Evolutionary conservation across 208 protist species (phyloP).

Genomic region (Leishmania braziliensis): DNA sequence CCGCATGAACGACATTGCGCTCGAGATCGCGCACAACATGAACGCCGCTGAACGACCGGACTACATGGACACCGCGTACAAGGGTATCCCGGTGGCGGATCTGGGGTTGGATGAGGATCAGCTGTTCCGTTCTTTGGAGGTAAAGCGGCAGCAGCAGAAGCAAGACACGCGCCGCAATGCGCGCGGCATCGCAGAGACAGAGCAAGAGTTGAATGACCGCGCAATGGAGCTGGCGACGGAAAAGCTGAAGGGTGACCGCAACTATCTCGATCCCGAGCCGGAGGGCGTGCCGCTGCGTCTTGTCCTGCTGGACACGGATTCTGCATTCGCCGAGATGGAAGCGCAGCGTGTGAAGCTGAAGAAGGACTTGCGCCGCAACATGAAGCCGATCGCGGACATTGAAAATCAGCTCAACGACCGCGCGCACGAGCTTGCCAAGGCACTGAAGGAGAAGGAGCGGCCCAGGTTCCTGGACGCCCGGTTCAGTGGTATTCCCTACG

Average conservation of each 20-base stretch:
- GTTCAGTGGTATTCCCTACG: conserved; percentile 55
- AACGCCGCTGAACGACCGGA: conserved; percentile 69
- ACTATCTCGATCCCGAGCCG: conserved; percentile 64
- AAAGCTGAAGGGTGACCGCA: conserved; percentile 52
- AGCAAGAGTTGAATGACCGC: conserved; percentile 62
- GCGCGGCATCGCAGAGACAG: conserved; percentile 51
- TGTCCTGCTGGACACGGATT: conserved; percentile 55
- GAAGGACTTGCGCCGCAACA: conserved; percentile 51
- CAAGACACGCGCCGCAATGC: conserved; percentile 62
- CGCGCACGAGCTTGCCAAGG: conserved; percentile 53
- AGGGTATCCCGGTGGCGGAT: conserved; percentile 57
- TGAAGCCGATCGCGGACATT: conserved; percentile 51
- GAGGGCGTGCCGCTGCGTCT: conserved; percentile 65
- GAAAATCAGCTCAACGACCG: conserved; percentile 66
- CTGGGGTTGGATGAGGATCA: conserved; percentile 72
- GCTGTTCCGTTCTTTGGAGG: conserved; percentile 55
- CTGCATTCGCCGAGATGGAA: conserved; percentile 53
- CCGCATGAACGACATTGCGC: conserved; percentile 66
- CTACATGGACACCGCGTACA: conserved; percentile 55
- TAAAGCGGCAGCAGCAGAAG: conserved; percentile 67
- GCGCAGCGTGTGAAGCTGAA: conserved; percentile 55
- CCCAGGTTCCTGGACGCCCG: conserved; percentile 55
- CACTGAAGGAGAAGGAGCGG: conserved; percentile 63
- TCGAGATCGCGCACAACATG: conserved; percentile 66
- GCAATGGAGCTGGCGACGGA: conserved; percentile 60